Conservation (phyloP, 768 basidiomycete genomes). For the Collybia mongolica region DNA sequence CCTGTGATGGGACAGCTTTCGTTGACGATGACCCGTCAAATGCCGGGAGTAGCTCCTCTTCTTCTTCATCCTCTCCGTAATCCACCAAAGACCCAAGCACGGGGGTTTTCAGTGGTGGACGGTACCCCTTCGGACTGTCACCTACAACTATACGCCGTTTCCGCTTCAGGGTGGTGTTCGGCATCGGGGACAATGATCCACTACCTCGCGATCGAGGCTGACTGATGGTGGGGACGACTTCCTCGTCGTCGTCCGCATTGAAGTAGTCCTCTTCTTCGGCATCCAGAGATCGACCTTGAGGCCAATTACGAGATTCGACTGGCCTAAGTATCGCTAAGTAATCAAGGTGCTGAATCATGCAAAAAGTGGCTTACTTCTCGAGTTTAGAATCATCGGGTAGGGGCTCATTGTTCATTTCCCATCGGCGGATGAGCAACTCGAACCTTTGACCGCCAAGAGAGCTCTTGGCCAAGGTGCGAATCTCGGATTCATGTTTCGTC, state of each 20-base stretch:
- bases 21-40: conserved; percentile 5
- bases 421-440: conserved; percentile 69
- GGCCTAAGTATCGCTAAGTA: conserved; percentile 29
- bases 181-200: conserved; percentile 29
- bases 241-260: conserved; percentile 84
- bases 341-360: conserved; percentile 4
- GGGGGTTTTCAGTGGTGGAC: conserved; percentile 50
- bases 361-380: conserved; percentile 42
- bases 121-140: conserved; percentile 42
- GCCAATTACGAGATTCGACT: conserved; percentile 39
- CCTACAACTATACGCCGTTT: conserved; percentile 52
- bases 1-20: conserved; percentile 8
- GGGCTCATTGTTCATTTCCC: conserved; percentile 92
- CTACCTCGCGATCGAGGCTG: conserved; percentile 34
- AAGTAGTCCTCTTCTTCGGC: conserved; percentile 93
- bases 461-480: conserved; percentile 63
- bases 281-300: conserved; percentile 54
- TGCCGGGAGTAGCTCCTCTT: conserved; percentile 18
- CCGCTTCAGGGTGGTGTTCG: conserved; percentile 49
- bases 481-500: conserved; percentile 64
- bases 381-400: conserved; percentile 49
- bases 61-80: conserved; percentile 77
- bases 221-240: conserved; percentile 36
- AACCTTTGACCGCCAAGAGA: conserved; percentile 68
- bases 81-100: conserved; percentile 66